phyloP scores from a whole-genome alignment of 805 yeast genomes.

The Hanseniaspora mollemarum region DNA sequence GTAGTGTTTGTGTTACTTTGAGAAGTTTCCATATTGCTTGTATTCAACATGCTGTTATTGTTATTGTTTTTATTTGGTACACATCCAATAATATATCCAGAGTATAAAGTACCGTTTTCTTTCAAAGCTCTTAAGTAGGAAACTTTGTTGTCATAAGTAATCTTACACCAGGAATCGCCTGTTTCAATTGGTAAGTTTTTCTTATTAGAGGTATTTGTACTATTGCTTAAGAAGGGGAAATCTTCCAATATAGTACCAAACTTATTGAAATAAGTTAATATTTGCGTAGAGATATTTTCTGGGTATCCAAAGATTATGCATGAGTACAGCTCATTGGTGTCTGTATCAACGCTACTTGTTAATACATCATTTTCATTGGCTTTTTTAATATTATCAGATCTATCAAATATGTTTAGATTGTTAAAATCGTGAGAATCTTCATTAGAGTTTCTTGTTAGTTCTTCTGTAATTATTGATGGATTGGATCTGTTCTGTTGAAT shows the following conservation, averaged over 20 bases:
- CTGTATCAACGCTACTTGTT: conserved; percentile 5
- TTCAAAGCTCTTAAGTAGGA: conserved; percentile 75
- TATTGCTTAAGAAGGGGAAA: conserved; percentile 35
- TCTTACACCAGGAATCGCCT: conserved; percentile 84
- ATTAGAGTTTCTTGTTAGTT: conserved; percentile 13
- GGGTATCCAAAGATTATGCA: conserved; percentile 84
- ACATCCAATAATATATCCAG: conserved; percentile 56
- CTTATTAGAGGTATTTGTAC: not conserved
- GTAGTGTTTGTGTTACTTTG: not conserved
- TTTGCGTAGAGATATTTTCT: conserved; percentile 53
- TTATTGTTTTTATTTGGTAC: conserved; percentile 50
- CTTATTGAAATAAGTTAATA: conserved; percentile 62
- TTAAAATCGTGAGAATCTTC: conserved; percentile 16
- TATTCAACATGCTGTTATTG: not conserved
- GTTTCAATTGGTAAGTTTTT: conserved; percentile 57
- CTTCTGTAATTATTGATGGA: conserved; percentile 20
- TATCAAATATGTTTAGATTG: conserved; percentile 11
- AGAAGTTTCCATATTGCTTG: not conserved
- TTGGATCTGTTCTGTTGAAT: conserved; percentile 4
- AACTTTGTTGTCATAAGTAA: conserved; percentile 65
- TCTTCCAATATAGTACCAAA: conserved; percentile 74
- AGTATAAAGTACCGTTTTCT: conserved; percentile 65
- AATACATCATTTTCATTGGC: not conserved
- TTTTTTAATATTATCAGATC: conserved; percentile 7
- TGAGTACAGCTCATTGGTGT: conserved; percentile 39